A percentile compares a stretch with the other conserved stretches of the same genome.
These are phyloP conservation scores for Pichia rugopelliculosa DNA, from an alignment of 805 yeast genomes.

Conservation along the genomic window DNA sequence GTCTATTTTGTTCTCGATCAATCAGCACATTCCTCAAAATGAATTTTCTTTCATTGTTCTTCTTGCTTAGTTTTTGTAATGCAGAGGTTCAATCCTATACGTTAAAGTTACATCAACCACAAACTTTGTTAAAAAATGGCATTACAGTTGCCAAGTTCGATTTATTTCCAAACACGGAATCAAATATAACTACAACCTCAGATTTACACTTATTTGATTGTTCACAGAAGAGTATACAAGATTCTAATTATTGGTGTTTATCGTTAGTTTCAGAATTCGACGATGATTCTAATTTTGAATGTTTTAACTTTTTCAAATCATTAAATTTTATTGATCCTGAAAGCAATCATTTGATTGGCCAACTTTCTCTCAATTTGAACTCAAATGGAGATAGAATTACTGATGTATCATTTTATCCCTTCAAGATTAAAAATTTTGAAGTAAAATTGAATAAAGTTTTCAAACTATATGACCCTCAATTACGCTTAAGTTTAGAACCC, in stretches of 20 bases:
- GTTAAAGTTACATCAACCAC: background rate
- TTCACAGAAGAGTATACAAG: background rate
- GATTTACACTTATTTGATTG: background rate
- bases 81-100: background rate
- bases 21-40: too few species aligned
- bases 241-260: conserved; percentile 1
- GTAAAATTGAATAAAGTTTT: background rate
- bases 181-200: background rate
- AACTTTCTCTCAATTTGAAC: background rate
- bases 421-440: background rate
- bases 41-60: background rate
- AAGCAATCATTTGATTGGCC: background rate
- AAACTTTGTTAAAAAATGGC: background rate
- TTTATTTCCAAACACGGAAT: background rate
- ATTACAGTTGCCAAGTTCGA: background rate
- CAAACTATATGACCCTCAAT: conserved; percentile 1
- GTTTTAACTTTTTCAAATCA: conserved; percentile 1
- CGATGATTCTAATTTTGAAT: background rate
- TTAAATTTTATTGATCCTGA: background rate
- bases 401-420: background rate
- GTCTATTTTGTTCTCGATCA: too few species aligned
- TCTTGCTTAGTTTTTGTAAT: background rate
- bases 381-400: too few species aligned
- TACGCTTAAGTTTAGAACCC: background rate
- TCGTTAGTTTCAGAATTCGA: background rate